Base-by-base conservation (phyloP, 148 eudicot genomes). In the Camellia lanceoleosa region DNA sequence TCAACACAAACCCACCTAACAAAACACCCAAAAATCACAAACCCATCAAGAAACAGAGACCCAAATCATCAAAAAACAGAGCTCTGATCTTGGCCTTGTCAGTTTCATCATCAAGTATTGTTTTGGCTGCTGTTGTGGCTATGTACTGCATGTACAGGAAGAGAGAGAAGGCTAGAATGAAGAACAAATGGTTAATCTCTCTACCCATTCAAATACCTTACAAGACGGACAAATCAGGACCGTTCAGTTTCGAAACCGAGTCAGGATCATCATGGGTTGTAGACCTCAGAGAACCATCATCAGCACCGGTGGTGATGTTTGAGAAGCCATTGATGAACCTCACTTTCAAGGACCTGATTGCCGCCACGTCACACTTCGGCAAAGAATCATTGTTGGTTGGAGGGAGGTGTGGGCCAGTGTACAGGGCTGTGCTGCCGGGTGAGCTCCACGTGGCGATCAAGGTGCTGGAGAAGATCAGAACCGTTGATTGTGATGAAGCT, bases 241-340 rank as follows among this genome's bases (percentile, higher is more conserved):
- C 99, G 69, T 93, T 96, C 81, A 77, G 87, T 11, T 96, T 96
- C 78, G 95, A 92, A 55, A 93, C 97, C 0, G 94, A 87, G 70
- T 91, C 99, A 63, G 98, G 99, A 1, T 75, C 94, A 5, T 89
- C 94, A 8, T 96, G 99, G 99, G 89, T 88, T 2, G 98, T 89
- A 0, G 98, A 93, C 58, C 80, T 96, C 41, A 83, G 77, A 55
- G 99, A 92, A 46, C 86, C 97, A 0, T 77, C 88, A 0, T 85
- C 91, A 38, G 97, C 97, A 0, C 82, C 88, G 0, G 99, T 96
- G 2, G 92, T 96, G 77, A 92, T 96, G 98, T 96, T 93, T 66
- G 98, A 96, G 94, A 96, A 96, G 87, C 99, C 99, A 10, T 82
- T 96, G 92, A 83, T 96, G 94, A 96, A 85, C 42, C 88, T 93